Conservation (phyloP, 495 filamentous ascomycete species). For the Bathelium albidoporum region DNA sequence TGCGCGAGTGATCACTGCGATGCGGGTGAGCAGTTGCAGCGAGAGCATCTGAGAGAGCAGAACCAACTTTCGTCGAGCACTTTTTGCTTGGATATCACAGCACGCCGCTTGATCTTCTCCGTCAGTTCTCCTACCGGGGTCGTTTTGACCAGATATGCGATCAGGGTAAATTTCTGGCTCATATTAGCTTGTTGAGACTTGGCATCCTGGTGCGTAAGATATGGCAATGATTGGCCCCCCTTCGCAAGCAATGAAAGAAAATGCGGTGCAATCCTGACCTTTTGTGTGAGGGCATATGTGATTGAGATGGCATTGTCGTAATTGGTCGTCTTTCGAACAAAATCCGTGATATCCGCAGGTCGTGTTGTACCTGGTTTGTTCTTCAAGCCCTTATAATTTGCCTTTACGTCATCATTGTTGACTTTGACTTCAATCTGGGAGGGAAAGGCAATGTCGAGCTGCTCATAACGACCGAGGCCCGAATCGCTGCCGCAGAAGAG, state of each 20-base stretch:
- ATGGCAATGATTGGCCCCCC: slow-evolving; percentile 8
- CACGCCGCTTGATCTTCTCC: slow-evolving; percentile 49
- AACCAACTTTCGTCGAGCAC: slow-evolving; percentile 76
- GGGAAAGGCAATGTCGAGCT: slow-evolving; percentile 73
- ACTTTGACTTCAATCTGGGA: slow-evolving; percentile 85
- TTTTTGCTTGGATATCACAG: slow-evolving; percentile 66
- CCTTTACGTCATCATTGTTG: slow-evolving; percentile 76
- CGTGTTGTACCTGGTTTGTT: slow-evolving; percentile 89
- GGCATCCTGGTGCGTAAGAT: background rate
- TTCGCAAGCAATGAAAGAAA: slow-evolving; percentile 10
- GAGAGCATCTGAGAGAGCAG: background rate
- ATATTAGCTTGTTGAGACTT: slow-evolving; percentile 21
- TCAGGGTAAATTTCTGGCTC: slow-evolving; percentile 62
- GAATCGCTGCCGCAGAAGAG: slow-evolving; percentile 63
- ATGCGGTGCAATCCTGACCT: background rate
- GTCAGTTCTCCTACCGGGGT: slow-evolving; percentile 65
- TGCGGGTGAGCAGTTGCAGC: background rate
- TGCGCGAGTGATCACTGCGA: slow-evolving; percentile 64
- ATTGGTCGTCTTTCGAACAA: slow-evolving; percentile 53
- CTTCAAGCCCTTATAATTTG: slow-evolving; percentile 84
- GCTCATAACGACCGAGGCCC: slow-evolving; percentile 43
- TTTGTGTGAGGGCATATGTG: slow-evolving; percentile 75
- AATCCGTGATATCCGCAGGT: slow-evolving; percentile 78
- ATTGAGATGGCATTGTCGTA: slow-evolving; percentile 71
- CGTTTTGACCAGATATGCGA: slow-evolving; percentile 62